These are phyloP conservation scores for Agaricus subrufescens DNA, from an alignment of 768 basidiomycete genomes.

Conservation along the genomic window DNA sequence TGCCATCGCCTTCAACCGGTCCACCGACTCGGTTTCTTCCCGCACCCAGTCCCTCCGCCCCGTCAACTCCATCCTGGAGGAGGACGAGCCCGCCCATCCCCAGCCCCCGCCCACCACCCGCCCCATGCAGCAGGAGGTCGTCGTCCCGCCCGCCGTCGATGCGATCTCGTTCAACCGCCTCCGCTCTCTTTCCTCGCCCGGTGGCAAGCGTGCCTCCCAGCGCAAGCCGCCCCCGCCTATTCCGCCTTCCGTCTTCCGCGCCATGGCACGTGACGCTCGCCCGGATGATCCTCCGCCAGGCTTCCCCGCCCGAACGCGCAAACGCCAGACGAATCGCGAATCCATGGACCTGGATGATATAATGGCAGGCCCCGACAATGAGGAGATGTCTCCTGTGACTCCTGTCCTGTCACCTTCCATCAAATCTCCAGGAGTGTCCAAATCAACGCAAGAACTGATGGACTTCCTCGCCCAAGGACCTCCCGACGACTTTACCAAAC, in stretches of 20 bases:
- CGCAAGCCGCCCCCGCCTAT: conserved; percentile 26
- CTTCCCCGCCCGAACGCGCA: conserved; percentile 47
- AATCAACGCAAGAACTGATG: conserved; percentile 50
- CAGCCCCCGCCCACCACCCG: conserved; percentile 18
- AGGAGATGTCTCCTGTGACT: conserved; percentile 26
- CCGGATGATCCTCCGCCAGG: conserved; percentile 22
- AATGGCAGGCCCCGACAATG: conserved; percentile 67
- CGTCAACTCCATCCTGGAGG: conserved; percentile 64
- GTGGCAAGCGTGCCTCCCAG: conserved; percentile 11
- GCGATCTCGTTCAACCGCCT: conserved; percentile 28
- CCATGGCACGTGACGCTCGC: conserved; percentile 19
- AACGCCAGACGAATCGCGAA: conserved; percentile 53
- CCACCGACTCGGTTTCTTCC: conserved; percentile 27
- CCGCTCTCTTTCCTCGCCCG: conserved; percentile 38
- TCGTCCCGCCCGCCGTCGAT: background rate
- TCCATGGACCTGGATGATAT: conserved; percentile 74
- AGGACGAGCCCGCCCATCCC: conserved; percentile 37
- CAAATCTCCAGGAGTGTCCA: conserved; percentile 28
- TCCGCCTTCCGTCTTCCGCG: conserved; percentile 24
- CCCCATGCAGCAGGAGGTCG: conserved; percentile 39
- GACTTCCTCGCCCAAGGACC: conserved; percentile 54
- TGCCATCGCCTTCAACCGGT: conserved; percentile 28
- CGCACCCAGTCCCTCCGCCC: conserved; percentile 43
- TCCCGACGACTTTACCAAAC: conserved; percentile 27
- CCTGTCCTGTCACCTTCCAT: conserved; percentile 17